Evolutionary conservation across 2,329 filamentous ascomycete species (phyloP), one percentile per base, ranked within the genome.

Genomic region (Grosmannia clavigera): DNA sequence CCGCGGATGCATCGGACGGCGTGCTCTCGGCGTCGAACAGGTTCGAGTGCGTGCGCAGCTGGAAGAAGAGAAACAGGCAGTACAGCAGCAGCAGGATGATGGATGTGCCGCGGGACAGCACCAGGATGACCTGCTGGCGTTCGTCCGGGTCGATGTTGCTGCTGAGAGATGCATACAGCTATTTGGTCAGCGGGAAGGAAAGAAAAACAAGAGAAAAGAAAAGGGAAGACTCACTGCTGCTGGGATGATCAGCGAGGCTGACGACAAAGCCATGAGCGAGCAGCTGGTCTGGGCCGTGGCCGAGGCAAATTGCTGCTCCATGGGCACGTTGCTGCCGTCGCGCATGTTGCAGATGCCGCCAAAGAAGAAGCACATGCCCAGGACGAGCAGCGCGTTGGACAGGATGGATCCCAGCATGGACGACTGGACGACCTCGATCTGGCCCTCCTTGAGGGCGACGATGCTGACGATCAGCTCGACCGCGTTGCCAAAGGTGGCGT

Each of bases 401-500:
- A 96, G 78, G 71, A 96, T 95, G 71, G 87, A 92, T 58, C 92
- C 92, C 63, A 96, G 89, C 50, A 97, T 78, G 0, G 92, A 96
- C 0, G 92, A 94, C 72, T 96, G 90, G 5, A 96, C 91, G 61
- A 97, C 95, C 46, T 86, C 75, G 33, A 95, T 95, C 74, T 97
- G 88, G 64, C 85, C 84, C 67, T 94, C 84, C 65, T 79, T 83
- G 54, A 99, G 81, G 22, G 94, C 94, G 64, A 97, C 87, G 66
- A 97, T 92, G 71, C 90, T 95, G 71, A 87, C 87, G 74, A 90
- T 90, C 64, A 92, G 73, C 70, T 92, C 88, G 58, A 92, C 87
- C 16, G 86, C 87, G 72, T 90, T 91, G 67, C 87, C 87, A 71
- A 90, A 90, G 0, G 87, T 90, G 33, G 87, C 86, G 70, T 90